Evolutionary conservation across 345 rosid genomes (phyloP).

Genomic region (Passiflora organensis): DNA sequence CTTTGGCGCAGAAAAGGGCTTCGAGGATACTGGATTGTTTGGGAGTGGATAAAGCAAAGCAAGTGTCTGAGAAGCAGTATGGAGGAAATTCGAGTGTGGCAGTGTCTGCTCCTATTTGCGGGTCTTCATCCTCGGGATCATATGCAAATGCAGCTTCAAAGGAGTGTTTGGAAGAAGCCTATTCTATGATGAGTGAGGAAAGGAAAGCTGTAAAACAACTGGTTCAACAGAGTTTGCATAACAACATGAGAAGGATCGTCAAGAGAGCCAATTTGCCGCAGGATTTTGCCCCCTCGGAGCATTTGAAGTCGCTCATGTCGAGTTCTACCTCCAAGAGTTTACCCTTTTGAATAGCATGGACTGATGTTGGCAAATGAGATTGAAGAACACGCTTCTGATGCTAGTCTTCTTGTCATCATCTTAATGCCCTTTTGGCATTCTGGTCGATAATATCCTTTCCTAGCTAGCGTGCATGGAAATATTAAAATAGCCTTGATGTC

Average conservation of each 20-base stretch:
- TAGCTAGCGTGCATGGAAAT: too few relatives aligned
- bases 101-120: constrained; percentile 82
- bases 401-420: constrained; percentile 23
- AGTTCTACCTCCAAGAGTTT: constrained; percentile 90
- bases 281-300: constrained; percentile 77
- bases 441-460: constrained; percentile 9
- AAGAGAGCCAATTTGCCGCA: constrained; percentile 89
- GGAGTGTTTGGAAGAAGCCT: constrained; percentile 44
- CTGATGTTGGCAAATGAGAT: neutral
- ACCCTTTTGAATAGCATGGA: constrained; percentile 50
- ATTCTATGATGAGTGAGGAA: constrained; percentile 82
- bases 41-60: constrained; percentile 87
- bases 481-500: constrained; percentile 13
- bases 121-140: constrained; percentile 49
- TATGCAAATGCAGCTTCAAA: constrained; percentile 32
- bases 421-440: neutral
- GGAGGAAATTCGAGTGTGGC: constrained; percentile 50
- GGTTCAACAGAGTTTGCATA: constrained; percentile 89
- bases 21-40: constrained; percentile 79
- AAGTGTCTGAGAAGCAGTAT: constrained; percentile 52
- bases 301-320: constrained; percentile 70
- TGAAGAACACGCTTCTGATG: constrained; percentile 18
- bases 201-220: constrained; percentile 81
- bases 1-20: constrained; percentile 92
- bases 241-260: constrained; percentile 84